These are phyloP conservation scores for Flaveria linearis DNA, from an alignment of 129 eudicot genomes.

Conservation along the genomic window DNA sequence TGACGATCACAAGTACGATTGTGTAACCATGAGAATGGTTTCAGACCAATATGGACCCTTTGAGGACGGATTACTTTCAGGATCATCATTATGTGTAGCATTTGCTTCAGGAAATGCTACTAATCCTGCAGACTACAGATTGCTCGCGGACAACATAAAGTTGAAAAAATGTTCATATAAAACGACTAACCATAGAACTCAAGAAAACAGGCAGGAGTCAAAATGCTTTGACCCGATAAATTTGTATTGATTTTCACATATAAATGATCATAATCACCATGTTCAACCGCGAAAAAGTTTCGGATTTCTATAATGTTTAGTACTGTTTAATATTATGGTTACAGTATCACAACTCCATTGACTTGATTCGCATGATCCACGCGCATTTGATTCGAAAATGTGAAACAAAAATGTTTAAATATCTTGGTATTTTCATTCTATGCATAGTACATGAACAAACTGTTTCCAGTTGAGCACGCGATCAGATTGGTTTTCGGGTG, in stretches of 20 bases:
- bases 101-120: too few species aligned
- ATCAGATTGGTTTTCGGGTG: constrained; percentile 67
- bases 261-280: constrained; percentile 6
- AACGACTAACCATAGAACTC: too few species aligned
- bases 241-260: neutral
- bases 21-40: too few species aligned
- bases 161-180: too few species aligned
- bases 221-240: too few species aligned
- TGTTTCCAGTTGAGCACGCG: constrained; percentile 67
- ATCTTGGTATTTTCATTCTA: constrained; percentile 19
- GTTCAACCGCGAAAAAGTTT: neutral
- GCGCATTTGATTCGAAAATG: constrained; percentile 25
- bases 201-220: too few species aligned
- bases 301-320: constrained; percentile 20
- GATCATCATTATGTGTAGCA: too few species aligned
- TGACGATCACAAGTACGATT: too few species aligned
- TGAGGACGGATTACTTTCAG: too few species aligned
- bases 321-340: constrained; percentile 3
- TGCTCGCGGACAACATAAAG: too few species aligned
- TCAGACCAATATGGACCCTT: too few species aligned
- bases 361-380: constrained; percentile 10
- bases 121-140: too few species aligned
- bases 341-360: constrained; percentile 15
- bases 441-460: constrained; percentile 63
- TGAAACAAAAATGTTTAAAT: constrained; percentile 9